A percentile compares a stretch with the other conserved stretches of the same genome.
phyloP scores from a whole-genome alignment of 129 eudicot species.

The Arctium lappa region DNA sequence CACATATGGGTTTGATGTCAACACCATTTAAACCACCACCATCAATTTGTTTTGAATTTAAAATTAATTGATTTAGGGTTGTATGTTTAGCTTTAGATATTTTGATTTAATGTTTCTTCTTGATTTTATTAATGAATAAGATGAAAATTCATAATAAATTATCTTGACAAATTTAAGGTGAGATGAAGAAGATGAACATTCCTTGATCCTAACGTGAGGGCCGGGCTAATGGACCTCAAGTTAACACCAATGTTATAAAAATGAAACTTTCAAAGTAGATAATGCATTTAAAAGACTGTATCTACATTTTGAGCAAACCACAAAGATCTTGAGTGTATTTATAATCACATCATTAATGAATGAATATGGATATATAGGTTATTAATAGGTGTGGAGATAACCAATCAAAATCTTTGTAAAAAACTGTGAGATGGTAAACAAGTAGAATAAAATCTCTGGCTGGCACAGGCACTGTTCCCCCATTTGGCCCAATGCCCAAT shows the following conservation, averaged over 20 bases:
- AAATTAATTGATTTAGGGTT: too few species aligned
- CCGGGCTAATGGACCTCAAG: not conserved
- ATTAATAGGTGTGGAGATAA: not conserved
- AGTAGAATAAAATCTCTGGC: too few species aligned
- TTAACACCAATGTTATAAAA: too few species aligned
- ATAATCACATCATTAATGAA: too few species aligned
- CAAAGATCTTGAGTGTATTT: not conserved
- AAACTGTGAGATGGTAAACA: not conserved
- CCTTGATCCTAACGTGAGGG: not conserved
- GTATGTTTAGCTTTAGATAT: too few species aligned
- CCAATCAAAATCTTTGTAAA: not conserved
- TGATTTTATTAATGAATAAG: too few species aligned
- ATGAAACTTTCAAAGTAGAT: not conserved
- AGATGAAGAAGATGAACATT: not conserved
- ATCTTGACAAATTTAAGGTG: too few species aligned
- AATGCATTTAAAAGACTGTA: not conserved
- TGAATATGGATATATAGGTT: not conserved
- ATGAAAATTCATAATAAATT: not conserved
- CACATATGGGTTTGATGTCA: too few species aligned
- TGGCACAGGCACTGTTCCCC: not conserved
- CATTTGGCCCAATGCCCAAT: constrained; percentile 25
- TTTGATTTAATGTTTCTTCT: too few species aligned
- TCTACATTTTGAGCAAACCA: not conserved
- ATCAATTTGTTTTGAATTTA: too few species aligned
- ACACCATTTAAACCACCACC: too few species aligned